phyloP scores from a whole-genome alignment of 768 basidiomycete species.

The Lactarius sanguifluus region DNA sequence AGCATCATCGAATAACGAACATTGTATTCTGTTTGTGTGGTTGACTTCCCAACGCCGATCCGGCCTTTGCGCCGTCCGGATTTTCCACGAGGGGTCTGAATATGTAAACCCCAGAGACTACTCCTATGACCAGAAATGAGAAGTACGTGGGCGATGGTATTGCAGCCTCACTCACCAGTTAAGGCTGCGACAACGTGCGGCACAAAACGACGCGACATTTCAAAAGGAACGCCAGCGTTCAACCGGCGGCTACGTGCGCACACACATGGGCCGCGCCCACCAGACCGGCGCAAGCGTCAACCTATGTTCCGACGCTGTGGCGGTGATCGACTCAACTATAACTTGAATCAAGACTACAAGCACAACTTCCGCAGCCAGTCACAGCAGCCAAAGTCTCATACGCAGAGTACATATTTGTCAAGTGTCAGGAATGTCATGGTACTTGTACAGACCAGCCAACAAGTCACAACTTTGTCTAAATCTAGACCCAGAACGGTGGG shows the following conservation, averaged over 20 bases:
- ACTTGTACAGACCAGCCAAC: background rate
- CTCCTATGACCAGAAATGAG: slow-evolving; percentile 8
- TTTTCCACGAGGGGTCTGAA: slow-evolving; percentile 22
- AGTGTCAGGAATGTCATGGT: background rate
- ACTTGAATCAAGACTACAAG: background rate
- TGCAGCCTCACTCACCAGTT: slow-evolving; percentile 46
- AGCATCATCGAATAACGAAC: background rate
- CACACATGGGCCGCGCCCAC: slow-evolving; percentile 1
- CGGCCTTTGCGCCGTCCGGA: background rate
- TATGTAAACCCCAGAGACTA: slow-evolving; percentile 24
- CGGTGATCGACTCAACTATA: slow-evolving; percentile 12
- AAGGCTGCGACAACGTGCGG: slow-evolving; percentile 41
- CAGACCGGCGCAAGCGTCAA: slow-evolving; percentile 22
- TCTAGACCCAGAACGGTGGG: background rate
- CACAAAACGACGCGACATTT: slow-evolving; percentile 16
- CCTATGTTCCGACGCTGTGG: slow-evolving; percentile 12
- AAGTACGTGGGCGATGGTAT: background rate
- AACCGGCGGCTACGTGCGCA: background rate
- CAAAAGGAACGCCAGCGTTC: background rate
- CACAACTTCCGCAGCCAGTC: background rate
- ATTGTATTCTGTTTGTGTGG: background rate
- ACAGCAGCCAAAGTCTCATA: background rate
- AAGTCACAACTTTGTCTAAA: background rate
- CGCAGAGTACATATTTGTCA: background rate
- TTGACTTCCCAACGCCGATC: background rate